A percentile compares a stretch with the other conserved stretches of the same genome.
Conservation (phyloP, 192 early-diverging fungal genomes). For the Podila clonocystis region DNA sequence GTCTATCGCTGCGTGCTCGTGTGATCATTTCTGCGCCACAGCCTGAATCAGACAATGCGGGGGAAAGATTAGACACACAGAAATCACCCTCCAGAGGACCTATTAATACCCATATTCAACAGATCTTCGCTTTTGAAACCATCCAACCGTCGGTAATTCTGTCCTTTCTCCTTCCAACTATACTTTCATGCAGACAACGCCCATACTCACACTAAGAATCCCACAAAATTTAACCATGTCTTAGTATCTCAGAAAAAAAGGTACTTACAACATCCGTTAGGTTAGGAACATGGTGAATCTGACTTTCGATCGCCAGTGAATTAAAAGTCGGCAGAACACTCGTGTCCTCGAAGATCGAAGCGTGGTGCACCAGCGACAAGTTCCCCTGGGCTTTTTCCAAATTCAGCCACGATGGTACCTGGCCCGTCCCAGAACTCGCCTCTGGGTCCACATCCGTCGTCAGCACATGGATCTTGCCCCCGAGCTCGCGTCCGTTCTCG, state of each 20-base stretch:
- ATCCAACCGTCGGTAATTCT: too few species aligned
- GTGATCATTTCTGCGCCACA: too few species aligned
- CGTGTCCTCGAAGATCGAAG: slow-evolving; percentile 26
- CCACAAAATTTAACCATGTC: too few species aligned
- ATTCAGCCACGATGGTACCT: slow-evolving; percentile 48
- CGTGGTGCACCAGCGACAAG: slow-evolving; percentile 31
- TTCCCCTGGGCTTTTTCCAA: slow-evolving; percentile 4
- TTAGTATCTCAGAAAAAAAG: not conserved
- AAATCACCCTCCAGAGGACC: too few species aligned
- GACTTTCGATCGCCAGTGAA: slow-evolving; percentile 50
- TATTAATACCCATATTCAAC: too few species aligned
- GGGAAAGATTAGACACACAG: not conserved
- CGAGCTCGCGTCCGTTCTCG: slow-evolving; percentile 10
- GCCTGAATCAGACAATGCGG: not conserved
- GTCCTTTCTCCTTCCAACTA: too few species aligned
- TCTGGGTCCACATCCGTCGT: slow-evolving; percentile 22
- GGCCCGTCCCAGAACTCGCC: not conserved
- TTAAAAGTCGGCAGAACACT: slow-evolving; percentile 46
- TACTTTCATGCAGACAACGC: too few species aligned
- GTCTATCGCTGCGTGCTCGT: too few species aligned
- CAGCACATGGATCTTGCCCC: slow-evolving; percentile 45
- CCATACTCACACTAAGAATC: too few species aligned
- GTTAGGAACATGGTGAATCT: slow-evolving; percentile 37
- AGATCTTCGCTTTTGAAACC: too few species aligned
- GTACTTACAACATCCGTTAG: slow-evolving; percentile 43